Percentiles rank a stretch among this genome's conserved stretches.
phyloP scores from a whole-genome alignment of 306 rosid genomes.

The peach (Prunus persica) region DNA sequence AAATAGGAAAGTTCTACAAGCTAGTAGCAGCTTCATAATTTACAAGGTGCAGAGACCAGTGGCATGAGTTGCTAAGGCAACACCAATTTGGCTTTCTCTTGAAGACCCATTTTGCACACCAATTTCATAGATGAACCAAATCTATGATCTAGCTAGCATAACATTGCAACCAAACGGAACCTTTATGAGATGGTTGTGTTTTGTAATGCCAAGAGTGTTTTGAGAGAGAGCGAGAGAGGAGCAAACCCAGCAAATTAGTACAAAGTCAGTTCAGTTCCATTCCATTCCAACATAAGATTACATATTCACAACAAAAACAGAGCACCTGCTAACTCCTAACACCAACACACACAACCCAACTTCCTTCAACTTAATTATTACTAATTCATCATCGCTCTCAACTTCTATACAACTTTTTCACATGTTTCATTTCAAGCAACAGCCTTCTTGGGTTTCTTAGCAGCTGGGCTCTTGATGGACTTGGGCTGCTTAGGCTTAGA shows the following conservation, averaged over 20 bases:
- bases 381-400: not conserved
- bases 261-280: not conserved
- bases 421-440: conserved; percentile 15
- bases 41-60: too few relatives aligned
- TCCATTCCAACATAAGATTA: not conserved
- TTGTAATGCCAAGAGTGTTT: not conserved
- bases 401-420: not conserved
- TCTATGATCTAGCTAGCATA: too few relatives aligned
- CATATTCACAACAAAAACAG: conserved; percentile 1
- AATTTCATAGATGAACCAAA: too few relatives aligned
- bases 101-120: too few relatives aligned
- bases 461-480: conserved; percentile 53
- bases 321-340: not conserved
- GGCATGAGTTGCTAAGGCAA: too few relatives aligned
- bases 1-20: too few relatives aligned
- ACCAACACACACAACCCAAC: not conserved
- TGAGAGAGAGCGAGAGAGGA: too few relatives aligned
- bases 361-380: not conserved
- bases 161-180: not conserved
- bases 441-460: conserved; percentile 55
- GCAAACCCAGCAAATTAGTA: not conserved
- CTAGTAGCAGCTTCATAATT: too few relatives aligned
- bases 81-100: too few relatives aligned
- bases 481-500: conserved; percentile 76
- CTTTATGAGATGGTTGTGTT: not conserved